phyloP scores from a whole-genome alignment of 805 yeast genomes.

The Torulaspora gathmanii region DNA sequence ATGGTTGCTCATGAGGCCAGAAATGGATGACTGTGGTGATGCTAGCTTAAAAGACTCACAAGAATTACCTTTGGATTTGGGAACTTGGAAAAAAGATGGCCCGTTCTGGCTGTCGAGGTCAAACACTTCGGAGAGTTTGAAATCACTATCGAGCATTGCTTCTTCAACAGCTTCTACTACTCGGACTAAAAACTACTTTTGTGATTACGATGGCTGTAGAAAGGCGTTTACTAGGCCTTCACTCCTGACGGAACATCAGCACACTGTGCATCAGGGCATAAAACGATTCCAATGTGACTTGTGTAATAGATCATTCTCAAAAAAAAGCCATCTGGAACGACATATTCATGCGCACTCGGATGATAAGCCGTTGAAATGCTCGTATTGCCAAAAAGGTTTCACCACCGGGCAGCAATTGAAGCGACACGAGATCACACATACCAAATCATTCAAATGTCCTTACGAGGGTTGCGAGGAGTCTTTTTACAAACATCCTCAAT shows the following conservation, averaged over 20 bases:
- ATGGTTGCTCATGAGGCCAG: neutral
- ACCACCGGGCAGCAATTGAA: conserved; percentile 73
- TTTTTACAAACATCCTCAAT: conserved; percentile 70
- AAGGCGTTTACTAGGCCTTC: conserved; percentile 81
- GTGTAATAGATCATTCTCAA: conserved; percentile 62
- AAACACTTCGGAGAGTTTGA: conserved; percentile 7
- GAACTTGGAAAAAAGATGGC: neutral
- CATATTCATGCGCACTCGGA: conserved; percentile 64
- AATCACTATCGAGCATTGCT: conserved; percentile 5
- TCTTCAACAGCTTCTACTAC: conserved; percentile 30
- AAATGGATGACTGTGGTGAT: neutral
- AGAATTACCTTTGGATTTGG: neutral
- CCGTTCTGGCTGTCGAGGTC: conserved; percentile 8
- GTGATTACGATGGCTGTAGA: conserved; percentile 61
- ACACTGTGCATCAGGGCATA: conserved; percentile 66
- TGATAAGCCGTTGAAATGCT: conserved; percentile 68
- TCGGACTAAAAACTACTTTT: conserved; percentile 57
- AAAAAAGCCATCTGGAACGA: conserved; percentile 75
- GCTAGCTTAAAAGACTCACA: neutral
- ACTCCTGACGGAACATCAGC: conserved; percentile 71
- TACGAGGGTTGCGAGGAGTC: conserved; percentile 58
- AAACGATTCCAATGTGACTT: conserved; percentile 67
- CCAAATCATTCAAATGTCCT: conserved; percentile 56
- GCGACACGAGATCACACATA: conserved; percentile 81
- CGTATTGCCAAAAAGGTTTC: conserved; percentile 76